These are phyloP conservation scores for Closterium sp. DNA, from an alignment of 139 green algal genomes.

Conservation along the genomic window DNA sequence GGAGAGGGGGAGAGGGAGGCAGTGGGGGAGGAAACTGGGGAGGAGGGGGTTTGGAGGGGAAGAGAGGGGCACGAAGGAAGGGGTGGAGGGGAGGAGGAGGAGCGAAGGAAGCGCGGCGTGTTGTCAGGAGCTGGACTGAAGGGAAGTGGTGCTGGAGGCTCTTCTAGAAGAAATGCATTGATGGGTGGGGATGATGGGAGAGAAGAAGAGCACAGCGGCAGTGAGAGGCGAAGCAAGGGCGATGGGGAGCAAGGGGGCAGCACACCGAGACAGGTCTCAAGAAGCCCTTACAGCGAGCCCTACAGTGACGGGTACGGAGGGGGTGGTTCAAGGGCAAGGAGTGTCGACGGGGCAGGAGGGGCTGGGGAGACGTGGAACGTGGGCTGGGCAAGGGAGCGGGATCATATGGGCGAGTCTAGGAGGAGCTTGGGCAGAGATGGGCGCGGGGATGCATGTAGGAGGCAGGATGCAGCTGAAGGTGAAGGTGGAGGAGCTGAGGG, in stretches of 20 bases:
- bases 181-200: background rate
- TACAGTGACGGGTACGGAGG: background rate
- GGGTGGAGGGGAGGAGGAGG: background rate
- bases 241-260: background rate
- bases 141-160: background rate
- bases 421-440: background rate
- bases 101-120: background rate
- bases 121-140: background rate
- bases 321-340: background rate
- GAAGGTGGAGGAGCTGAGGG: no score
- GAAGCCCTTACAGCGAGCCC: background rate
- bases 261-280: background rate
- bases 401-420: background rate
- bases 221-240: background rate
- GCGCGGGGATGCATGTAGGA: background rate
- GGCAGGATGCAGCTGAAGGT: no score
- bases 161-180: background rate
- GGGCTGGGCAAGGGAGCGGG: background rate
- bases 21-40: no score
- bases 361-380: no score
- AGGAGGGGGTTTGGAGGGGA: background rate
- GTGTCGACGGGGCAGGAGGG: background rate
- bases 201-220: background rate
- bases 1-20: background rate
- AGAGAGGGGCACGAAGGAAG: background rate